Conservation (phyloP, 345 rosid species). For the Hibiscus trionum region DNA sequence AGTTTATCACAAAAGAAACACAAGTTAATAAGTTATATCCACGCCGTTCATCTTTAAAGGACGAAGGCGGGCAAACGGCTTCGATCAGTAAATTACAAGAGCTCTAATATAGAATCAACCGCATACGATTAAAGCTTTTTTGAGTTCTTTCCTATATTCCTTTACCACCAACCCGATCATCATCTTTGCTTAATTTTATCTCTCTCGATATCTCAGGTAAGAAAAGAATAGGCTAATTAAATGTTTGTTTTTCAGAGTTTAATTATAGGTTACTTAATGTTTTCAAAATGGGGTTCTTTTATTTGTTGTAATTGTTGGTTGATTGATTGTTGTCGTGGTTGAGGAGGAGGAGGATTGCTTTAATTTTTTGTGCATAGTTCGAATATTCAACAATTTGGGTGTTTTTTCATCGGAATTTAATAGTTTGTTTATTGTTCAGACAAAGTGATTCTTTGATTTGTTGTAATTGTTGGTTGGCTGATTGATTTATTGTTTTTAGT, state of each 20-base stretch:
- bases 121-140: neutral
- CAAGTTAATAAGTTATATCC: neutral
- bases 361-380: neutral
- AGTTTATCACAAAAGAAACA: too few relatives aligned
- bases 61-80: neutral
- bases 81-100: neutral
- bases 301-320: neutral
- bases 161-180: neutral
- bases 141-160: neutral
- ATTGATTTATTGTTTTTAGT: neutral
- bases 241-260: neutral
- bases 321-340: neutral
- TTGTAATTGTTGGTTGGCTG: neutral
- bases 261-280: neutral
- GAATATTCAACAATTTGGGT: neutral
- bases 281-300: neutral
- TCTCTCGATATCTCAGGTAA: constrained; percentile 3
- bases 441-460: neutral
- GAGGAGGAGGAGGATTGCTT: neutral
- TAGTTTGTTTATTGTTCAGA: neutral
- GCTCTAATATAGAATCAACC: neutral
- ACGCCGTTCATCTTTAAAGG: neutral
- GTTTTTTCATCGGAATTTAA: neutral
- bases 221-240: neutral
- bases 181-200: neutral